A percentile compares a stretch with the other conserved stretches of the same genome.
Evolutionary conservation across 441 rosid genomes (phyloP).

Genomic region (Populus hybrid): DNA sequence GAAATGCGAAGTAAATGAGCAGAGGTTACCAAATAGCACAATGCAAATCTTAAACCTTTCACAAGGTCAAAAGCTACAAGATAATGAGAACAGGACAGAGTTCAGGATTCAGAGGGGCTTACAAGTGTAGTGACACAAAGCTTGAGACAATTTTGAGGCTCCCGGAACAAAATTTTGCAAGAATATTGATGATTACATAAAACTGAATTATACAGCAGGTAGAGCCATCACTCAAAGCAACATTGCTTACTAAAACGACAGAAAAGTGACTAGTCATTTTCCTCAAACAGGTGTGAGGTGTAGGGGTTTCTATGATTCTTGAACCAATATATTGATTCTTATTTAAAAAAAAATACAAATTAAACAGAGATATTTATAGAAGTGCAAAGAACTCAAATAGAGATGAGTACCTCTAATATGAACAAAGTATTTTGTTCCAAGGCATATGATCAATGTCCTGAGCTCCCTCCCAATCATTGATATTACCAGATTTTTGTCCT

Average conservation of each 20-base stretch:
- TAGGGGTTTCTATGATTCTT: neutral
- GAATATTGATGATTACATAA: neutral
- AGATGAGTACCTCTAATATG: conserved; percentile 23
- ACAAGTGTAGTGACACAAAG: neutral
- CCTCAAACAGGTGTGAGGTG: neutral
- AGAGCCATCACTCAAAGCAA: neutral
- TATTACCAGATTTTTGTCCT: conserved; percentile 5
- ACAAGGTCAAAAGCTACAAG: neutral
- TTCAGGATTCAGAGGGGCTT: neutral
- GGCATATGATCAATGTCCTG: conserved; percentile 17
- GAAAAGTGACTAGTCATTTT: too few relatives aligned
- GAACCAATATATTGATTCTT: neutral
- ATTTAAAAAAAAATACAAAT: too few relatives aligned
- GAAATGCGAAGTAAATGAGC: neutral
- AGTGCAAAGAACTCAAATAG: neutral
- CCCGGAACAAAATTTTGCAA: neutral
- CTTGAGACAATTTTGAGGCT: neutral
- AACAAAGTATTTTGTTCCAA: conserved; percentile 11
- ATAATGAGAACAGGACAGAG: neutral
- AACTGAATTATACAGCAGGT: neutral
- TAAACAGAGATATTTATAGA: neutral
- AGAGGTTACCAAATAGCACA: neutral
- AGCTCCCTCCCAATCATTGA: conserved; percentile 12
- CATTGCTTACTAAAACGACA: too few relatives aligned
- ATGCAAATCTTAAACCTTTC: neutral